Percentiles rank a stretch among this genome's conserved stretches.
These are phyloP conservation scores for Ceratobasidium sp. DNA, from an alignment of 1,284 basidiomycete genomes.

Conservation along the genomic window DNA sequence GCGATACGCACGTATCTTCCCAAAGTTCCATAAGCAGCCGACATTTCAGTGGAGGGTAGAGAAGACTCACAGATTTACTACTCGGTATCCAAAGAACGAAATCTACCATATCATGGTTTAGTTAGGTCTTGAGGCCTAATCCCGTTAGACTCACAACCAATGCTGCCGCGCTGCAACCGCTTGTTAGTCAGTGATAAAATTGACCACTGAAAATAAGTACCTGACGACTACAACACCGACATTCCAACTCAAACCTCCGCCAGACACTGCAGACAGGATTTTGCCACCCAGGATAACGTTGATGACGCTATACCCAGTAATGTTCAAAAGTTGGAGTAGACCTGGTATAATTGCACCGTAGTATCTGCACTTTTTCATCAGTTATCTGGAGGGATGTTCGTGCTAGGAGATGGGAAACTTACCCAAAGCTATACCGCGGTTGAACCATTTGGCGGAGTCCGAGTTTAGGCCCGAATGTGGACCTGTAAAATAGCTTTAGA, in stretches of 20 bases:
- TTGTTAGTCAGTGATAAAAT: too few relatives aligned
- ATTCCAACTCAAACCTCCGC: slow-evolving; percentile 54
- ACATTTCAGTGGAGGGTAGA: too few relatives aligned
- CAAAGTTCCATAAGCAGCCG: too few relatives aligned
- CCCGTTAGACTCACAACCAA: slow-evolving; percentile 62
- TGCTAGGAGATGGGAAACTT: slow-evolving; percentile 4
- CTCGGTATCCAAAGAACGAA: background rate
- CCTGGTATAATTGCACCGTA: slow-evolving; percentile 3
- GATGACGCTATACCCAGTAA: slow-evolving; percentile 77
- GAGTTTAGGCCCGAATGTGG: too few relatives aligned
- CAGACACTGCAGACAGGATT: slow-evolving; percentile 72
- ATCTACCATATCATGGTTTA: too few relatives aligned
- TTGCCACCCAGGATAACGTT: slow-evolving; percentile 82
- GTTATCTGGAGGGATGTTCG: background rate
- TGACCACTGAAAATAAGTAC: too few relatives aligned
- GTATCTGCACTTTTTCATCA: slow-evolving; percentile 47
- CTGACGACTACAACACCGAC: slow-evolving; percentile 91
- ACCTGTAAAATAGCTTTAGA: too few relatives aligned
- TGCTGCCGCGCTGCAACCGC: slow-evolving; percentile 73
- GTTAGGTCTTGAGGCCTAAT: too few relatives aligned
- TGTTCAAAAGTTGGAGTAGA: slow-evolving; percentile 45
- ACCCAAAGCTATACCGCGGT: slow-evolving; percentile 77
- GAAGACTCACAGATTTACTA: too few relatives aligned
- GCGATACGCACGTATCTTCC: too few relatives aligned
- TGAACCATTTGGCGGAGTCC: slow-evolving; percentile 87